Base-by-base conservation (phyloP, 495 filamentous ascomycete species). In the Aspergillus kassunensis region DNA sequence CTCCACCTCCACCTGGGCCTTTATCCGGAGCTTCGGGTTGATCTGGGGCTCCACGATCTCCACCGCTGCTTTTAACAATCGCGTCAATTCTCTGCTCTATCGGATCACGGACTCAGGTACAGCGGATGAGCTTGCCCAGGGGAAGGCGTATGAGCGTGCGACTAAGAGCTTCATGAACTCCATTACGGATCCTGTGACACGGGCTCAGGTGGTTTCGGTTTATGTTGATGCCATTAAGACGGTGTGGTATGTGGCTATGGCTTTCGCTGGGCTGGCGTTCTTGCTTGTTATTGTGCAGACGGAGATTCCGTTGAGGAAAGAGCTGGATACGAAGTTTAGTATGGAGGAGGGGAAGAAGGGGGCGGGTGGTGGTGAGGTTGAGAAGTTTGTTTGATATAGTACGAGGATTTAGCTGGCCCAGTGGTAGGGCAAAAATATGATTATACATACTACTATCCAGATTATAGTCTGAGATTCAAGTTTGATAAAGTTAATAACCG, bases 41-140 rank as follows among this genome's bases (percentile, higher is more conserved):
- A 51, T 42, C 27, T 51, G 48, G 48, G 48, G 48, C 2, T 16
- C 23, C 9, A 37, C 48, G 0, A 51, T 51, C 12, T 37, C 48
- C 1, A 9, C 48, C 0, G 4, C 27, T 1, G 23, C 34, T 0
- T 51, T 51, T 11, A 51, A 51, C 15, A 42, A 16, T 3, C 7
- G 23, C n/a, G 21, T 27, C 13, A 12, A 45, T 10, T 11, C 1
- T 1, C 18, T 27, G 8, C 20, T 27, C 2, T 29, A 30, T 16
- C 9, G 12, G 4, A 19, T 27, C 3, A 3, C 16, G 11, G 3
- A 29, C n/a, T 20, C 9, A 3, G 10, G n/a, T 11, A 12, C 13
- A 4, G 6, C 6, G 13, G 4, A 13, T 3, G 6, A 7, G 4
- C n/a, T 13, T 9, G 4, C 6, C 12, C 3, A 10, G 1, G 31